Evolutionary conservation across 1,139 yeast genomes (phyloP), one percentile per base, ranked within the genome.

Genomic region (Protomyces gravidus): DNA sequence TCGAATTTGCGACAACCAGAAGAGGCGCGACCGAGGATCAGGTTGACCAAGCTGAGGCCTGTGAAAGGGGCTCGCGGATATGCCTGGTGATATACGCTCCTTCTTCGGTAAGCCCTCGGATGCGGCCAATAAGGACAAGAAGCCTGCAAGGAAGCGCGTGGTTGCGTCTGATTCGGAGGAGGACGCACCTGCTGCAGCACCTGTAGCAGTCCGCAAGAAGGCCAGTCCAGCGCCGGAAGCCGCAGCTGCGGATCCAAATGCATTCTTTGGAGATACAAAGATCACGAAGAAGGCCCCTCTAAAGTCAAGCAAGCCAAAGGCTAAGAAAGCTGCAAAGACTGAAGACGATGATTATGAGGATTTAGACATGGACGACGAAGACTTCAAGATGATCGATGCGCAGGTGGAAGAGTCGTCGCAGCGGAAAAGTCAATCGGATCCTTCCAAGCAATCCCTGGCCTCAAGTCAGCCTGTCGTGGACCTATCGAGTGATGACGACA

Each of bases 301-400:
- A 1, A 36, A 36, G 42, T 19, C 17, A 17, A 36, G 42, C 21
- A 36, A 36, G 19, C 42, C 30, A 5, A 15, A n/a, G 27, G 30
- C 17, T 19, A 55, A 55, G 23, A 30, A 47, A 21, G 30, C 51
- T 5, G 27, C 46, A 11, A 23, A 39, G 39, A 26, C 45, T 30
- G 46, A 32, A 23, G 36, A 51, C 9, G 61, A 59, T 19, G 56
- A 60, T 15, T 63, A 57, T 30, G 57, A 51, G 2, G 65, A 65
- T 36, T 55, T 40, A 23, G 45, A 45, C 26, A 55, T 49, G 17
- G 19, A 53, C 26, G 50, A 63, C 60, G 30, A 30, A 19, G 60
- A 57, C 33, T 30, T 27, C 9, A 52, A 32, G 26, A 36, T 33
- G 52, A 17, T 46, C 15, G 51, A 47, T 17, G 25, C 39, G 17